Base-by-base conservation (phyloP, 129 eudicot genomes). In the Ambrosia trifida region DNA sequence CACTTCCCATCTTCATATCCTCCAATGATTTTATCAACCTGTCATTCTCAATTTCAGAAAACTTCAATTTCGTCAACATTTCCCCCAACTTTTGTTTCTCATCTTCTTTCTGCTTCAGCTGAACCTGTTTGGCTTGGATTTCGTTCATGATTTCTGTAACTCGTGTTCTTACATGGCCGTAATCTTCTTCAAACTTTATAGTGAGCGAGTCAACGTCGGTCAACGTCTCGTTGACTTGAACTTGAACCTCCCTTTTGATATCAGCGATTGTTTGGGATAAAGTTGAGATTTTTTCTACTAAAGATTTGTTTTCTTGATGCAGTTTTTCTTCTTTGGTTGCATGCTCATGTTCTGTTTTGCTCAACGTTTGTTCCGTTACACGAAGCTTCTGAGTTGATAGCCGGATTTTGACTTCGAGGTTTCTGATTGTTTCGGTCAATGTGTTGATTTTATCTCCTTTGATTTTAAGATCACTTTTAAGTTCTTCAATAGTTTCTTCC, bases 351-450 rank as follows among this genome's bases (percentile, higher is more conserved):
- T 94, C 98, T 5, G 87, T 83, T 79, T 85, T 96, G 20, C 64
- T 80, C 18, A 89, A 49, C 57, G 84, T 41, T 66, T 94, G 98
- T 66, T 94, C 98, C 1, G 98, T 94, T 40, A 94, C 78, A 30
- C 86, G 90, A 49, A 94, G 96, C 87, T 94, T 94, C 77, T 87
- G 98, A 66, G 74, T 84, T n/a, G 96, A 20, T 36, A 94, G 58
- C 17, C 98, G 92, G 54, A 85, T 87, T 81, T 84, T 90, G 31
- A 94, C 97, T 79, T 94, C 98, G 0, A 80, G 81, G 38, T 76
- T 85, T 31, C 91, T 76, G 67, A 88, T 66, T 19, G 83, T 87
- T 80, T 87, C 97, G 10, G 75, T 59, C 83, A 88, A 46, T 1
- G 89, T 82, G 69, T 72, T 73, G 51, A 85, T 30, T 68, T 89